Base-by-base conservation (phyloP, 2,329 filamentous ascomycete genomes). In the Arthrinium phaeospermum region DNA sequence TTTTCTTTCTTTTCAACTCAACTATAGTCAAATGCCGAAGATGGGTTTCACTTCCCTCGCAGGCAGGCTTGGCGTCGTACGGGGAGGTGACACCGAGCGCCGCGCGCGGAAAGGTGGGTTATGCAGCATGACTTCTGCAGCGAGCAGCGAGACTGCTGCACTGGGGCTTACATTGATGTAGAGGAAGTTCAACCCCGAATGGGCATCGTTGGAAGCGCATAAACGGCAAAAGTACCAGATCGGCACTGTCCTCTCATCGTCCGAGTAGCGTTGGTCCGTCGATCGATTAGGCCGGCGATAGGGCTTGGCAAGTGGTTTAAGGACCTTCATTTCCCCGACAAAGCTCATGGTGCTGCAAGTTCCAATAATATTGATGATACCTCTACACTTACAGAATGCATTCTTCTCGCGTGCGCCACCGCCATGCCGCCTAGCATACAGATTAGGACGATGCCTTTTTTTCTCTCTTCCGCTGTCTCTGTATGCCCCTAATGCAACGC, bases 311-410 rank as follows among this genome's bases (percentile, higher is more conserved):
- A 22, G 30, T 4, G 30, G 30, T 1, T 37, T 10, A 16, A 16
- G 22, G 27, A 30, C 34, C 30, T 30, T 24, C 57, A 6, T 41
- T 41, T 30, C 10, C 14, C 13, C 34, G n/a, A 37, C 19, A 41
- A 41, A 41, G 37, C 37, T 10, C 37, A 41, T 12, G 22, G 41
- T 41, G 46, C 19, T 49, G 46, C 57, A 64, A 64, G 30, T 41
- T 64, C 57, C 57, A 64, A 64, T 64, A 22, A 41, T 64, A 64
- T 64, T 64, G 57, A 64, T 64, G 34, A 64, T 64, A 64, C 53
- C 30, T 37, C 53, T 61, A 61, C 34, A 22, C 34, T 64, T 34
- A 37, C 34, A 37, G 30, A 30, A 30, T 61, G n/a, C 34, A 24
- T 64, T 19, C 16, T 22, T n/a, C 34, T 41, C 37, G 5, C 37